Percentiles rank a stretch among this genome's conserved stretches.
Conservation (phyloP, 306 rosid species). For the Fagus crenata region DNA sequence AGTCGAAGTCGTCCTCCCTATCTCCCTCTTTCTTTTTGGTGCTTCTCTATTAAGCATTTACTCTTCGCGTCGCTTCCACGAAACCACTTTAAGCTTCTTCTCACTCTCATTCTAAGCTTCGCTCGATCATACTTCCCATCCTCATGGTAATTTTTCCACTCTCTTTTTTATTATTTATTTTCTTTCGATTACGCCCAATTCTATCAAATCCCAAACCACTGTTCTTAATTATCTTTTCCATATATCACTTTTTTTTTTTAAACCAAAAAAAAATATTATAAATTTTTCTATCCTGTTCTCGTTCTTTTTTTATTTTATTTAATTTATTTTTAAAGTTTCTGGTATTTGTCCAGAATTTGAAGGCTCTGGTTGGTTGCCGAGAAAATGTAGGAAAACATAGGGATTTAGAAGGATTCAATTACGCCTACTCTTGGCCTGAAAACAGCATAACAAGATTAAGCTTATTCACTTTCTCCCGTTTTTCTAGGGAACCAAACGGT, state of each 20-base stretch:
- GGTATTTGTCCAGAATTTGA: too few species aligned
- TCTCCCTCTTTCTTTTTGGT: background rate
- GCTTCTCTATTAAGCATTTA: background rate
- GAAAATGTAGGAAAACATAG: background rate
- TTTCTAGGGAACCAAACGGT: too few species aligned
- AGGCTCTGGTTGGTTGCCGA: background rate
- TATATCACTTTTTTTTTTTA: too few species aligned
- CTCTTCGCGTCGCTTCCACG: slow-evolving; percentile 2
- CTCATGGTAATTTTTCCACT: too few species aligned
- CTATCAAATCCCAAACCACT: background rate
- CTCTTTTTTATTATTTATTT: background rate
- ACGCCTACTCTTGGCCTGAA: too few species aligned
- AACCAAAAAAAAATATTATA: too few species aligned
- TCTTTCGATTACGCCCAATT: background rate
- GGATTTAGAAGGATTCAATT: background rate
- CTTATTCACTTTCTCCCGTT: too few species aligned
- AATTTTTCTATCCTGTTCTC: background rate
- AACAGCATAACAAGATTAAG: too few species aligned
- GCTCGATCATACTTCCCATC: background rate
- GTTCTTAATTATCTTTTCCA: background rate
- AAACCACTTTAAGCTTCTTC: background rate
- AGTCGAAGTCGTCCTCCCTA: background rate
- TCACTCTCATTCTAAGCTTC: background rate
- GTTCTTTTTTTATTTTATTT: background rate
- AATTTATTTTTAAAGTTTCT: background rate